Base-by-base conservation (phyloP, 768 basidiomycete species). In the Suillus subluteus region DNA sequence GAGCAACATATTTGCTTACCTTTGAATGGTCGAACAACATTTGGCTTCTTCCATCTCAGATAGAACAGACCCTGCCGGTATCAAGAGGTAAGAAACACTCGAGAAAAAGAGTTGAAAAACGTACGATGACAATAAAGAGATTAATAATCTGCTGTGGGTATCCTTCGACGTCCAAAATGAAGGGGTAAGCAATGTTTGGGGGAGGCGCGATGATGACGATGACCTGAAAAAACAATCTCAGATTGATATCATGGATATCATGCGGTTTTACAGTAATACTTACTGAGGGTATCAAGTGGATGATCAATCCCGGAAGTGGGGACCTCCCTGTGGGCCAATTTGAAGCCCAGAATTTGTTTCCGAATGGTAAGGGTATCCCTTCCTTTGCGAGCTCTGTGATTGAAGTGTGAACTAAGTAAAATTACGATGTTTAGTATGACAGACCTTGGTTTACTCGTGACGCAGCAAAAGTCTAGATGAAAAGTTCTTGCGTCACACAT, bases 301-400 rank as follows among this genome's bases (percentile, higher is more conserved):
- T 79, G 59, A 87, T 82, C 4, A 88, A 79, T 0, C 85, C 87
- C 0, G 86, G 85, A 32, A 87, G 71, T 0, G 87, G 87, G 0
- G 87, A 84, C 67, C 83, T 83, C 8, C 86, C 84, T 2, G 83
- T 85, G 1, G 86, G 86, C 86, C 86, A 87, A 70, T 87, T 88
- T 1, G 85, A 86, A 1, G 87, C 87, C 87, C 86, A 87, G 69
- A 88, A 85, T 32, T 73, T 80, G 68, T 84, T 87, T 3, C 85
- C 85, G 62, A 87, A 87, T 0, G 87, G 86, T 0, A 88, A 79
- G 13, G 86, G 87, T n/a, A 88, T 77, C 1, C 87, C 87, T 71
- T 87, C 87, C 67, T 88, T 88, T 6, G 87, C 87, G 5, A 88
- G 82, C 62, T 88, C 87, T 84, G 63, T 40, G 9, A 16, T 44